Evolutionary conservation across 768 basidiomycete genomes (phyloP).

Genomic region (Suillus decipiens): DNA sequence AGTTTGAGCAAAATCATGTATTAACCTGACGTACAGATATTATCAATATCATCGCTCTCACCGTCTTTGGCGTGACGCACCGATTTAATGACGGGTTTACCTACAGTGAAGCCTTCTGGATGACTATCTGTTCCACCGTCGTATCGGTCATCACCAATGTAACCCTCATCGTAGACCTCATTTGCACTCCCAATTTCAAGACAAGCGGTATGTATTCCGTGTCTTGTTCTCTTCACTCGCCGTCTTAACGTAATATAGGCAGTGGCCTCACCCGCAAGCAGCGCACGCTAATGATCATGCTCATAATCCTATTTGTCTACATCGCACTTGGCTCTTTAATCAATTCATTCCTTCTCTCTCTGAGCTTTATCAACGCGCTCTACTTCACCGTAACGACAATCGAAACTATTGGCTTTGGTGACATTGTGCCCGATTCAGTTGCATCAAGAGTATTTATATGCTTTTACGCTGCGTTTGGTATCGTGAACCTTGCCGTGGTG

Average conservation of each 20-base stretch:
- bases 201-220: conserved; percentile 48
- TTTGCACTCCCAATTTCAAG: conserved; percentile 58
- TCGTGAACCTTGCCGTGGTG: conserved; percentile 64
- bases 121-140: conserved; percentile 73
- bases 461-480: conserved; percentile 58
- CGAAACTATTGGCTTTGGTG: conserved; percentile 78
- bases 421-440: conserved; percentile 56
- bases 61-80: conserved; percentile 62
- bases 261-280: conserved; percentile 83
- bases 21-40: conserved; percentile 46
- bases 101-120: conserved; percentile 73
- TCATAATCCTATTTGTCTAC: conserved; percentile 73
- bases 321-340: conserved; percentile 71
- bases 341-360: conserved; percentile 48
- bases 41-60: conserved; percentile 64
- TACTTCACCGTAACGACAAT: conserved; percentile 78
- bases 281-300: conserved; percentile 74
- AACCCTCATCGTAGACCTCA: conserved; percentile 64
- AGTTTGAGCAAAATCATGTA: not conserved
- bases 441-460: conserved; percentile 61
- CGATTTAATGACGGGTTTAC: conserved; percentile 67
- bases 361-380: conserved; percentile 71
- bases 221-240: not conserved
- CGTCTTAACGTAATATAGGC: conserved; percentile 40
- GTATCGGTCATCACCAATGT: conserved; percentile 65